These are phyloP conservation scores for Dactylorhiza incarnata DNA, from an alignment of 106 monocot species.

Conservation along the genomic window DNA sequence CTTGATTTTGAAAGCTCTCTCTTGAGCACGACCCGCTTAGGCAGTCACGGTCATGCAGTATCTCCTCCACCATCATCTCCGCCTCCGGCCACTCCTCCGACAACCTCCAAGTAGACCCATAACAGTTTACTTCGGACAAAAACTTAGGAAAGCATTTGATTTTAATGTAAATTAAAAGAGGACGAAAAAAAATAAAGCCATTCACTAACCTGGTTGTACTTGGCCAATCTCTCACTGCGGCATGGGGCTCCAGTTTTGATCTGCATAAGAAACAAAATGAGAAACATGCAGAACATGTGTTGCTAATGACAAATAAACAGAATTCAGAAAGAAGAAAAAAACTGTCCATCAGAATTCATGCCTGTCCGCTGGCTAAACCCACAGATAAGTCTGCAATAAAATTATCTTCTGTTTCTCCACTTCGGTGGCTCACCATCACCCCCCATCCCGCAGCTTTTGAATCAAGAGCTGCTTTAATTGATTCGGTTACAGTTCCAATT, in stretches of 20 bases:
- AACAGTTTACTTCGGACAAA: no score
- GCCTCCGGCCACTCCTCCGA: no score
- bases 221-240: slow-evolving; percentile 85
- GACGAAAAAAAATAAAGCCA: not conserved
- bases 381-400: slow-evolving; percentile 97
- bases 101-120: no score
- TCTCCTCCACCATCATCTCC: no score
- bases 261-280: slow-evolving; percentile 26
- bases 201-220: slow-evolving; percentile 78
- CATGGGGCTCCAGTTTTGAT: slow-evolving; percentile 99
- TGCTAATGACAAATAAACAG: not conserved
- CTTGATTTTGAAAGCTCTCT: no score
- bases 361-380: slow-evolving; percentile 92
- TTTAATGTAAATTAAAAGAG: no score
- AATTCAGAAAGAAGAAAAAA: not conserved
- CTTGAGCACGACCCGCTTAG: no score
- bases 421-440: slow-evolving; percentile 98
- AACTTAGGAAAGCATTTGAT: no score
- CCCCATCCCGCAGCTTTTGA: slow-evolving; percentile 99
- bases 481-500: slow-evolving; percentile 90
- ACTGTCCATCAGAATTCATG: slow-evolving; percentile 9
- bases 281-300: not conserved
- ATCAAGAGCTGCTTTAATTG: slow-evolving; percentile 85
- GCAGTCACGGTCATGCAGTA: no score
- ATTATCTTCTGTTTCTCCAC: slow-evolving; percentile 98